phyloP scores from a whole-genome alignment of 1,284 basidiomycete species.

The Neonothopanus nambi region DNA sequence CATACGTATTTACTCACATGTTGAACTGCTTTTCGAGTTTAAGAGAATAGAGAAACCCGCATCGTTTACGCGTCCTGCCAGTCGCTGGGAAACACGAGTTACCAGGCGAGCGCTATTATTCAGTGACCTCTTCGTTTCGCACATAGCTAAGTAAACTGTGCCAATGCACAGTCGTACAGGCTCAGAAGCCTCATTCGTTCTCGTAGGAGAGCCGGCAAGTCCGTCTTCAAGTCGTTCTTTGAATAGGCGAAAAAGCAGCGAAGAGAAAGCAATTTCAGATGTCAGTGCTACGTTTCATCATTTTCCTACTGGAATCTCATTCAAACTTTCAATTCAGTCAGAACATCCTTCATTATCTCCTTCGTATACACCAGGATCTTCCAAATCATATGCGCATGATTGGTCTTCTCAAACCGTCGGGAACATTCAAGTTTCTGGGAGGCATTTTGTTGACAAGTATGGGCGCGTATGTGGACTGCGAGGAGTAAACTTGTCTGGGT shows the following conservation, averaged over 20 bases:
- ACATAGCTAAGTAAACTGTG: too few relatives aligned
- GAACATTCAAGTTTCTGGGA: conserved; percentile 60
- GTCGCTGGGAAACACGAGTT: too few relatives aligned
- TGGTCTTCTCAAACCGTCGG: conserved; percentile 66
- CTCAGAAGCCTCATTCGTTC: conserved; percentile 36
- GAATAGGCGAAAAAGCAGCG: conserved; percentile 7
- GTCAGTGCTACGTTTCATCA: neutral
- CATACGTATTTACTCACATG: too few relatives aligned
- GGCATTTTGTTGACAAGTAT: conserved; percentile 76
- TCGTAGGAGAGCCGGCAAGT: conserved; percentile 24
- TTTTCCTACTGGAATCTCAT: too few relatives aligned
- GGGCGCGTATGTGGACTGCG: conserved; percentile 77
- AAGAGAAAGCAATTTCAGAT: conserved; percentile 1
- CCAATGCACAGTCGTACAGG: conserved; percentile 9
- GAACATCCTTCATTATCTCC: conserved; percentile 44
- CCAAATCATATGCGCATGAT: conserved; percentile 65
- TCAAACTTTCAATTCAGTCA: neutral
- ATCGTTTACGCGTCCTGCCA: too few relatives aligned
- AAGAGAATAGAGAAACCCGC: too few relatives aligned
- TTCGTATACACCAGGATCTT: conserved; percentile 46
- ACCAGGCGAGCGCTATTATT: too few relatives aligned
- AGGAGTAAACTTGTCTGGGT: conserved; percentile 82
- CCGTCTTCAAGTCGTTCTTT: neutral
- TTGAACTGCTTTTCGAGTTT: too few relatives aligned
- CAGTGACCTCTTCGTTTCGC: neutral